Evolutionary conservation across 1,284 basidiomycete species (phyloP), one percentile per base, ranked within the genome.

Genomic region (Cryptococcus hybrid): DNA sequence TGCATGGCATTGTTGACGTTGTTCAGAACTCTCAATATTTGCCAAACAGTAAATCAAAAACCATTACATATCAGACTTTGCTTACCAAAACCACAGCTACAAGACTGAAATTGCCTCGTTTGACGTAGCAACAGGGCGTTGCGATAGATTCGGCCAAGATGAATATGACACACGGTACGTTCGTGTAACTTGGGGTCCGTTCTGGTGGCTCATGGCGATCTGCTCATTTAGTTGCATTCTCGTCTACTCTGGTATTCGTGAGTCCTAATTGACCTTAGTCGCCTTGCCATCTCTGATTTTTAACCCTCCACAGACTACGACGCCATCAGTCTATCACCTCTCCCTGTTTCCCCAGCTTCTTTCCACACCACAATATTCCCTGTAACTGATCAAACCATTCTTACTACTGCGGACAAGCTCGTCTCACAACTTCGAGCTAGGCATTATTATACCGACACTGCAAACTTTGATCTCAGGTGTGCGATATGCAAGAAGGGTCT

Each of bases 361-460:
- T 97, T 92, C 82, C 92, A 95, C 76, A 89, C 92, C 64, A 92
- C 88, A 6, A 76, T 92, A 38, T 90, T 95, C 72, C 86, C 88
- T 12, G 79, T 85, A 8, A 54, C 78, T 3, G 86, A 90, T 69
- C 77, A 81, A 12, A 74, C 63, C 7, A 68, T 90, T 49, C 75
- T 94, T 38, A 66, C 79, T 6, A 89, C 89, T 1, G 88, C 86
- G 2, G 81, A 82, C 67, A 84, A 85, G 70, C 81, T 97, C 12
- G 89, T 90, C 3, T 82, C 80, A 24, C 83, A 85, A 61, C 79
- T 97, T 64, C 82, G 89, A 43, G 81, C 82, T 30, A 87, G 87
- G 77, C 87, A 84, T 68, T 89, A 90, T 47, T 96, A 84, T 69
- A 96, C 93, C 8, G 95, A 97, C 72, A 93, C 90, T 2, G 80